Base-by-base conservation (phyloP, 495 filamentous ascomycete genomes). In the Sporormia fimetaria region DNA sequence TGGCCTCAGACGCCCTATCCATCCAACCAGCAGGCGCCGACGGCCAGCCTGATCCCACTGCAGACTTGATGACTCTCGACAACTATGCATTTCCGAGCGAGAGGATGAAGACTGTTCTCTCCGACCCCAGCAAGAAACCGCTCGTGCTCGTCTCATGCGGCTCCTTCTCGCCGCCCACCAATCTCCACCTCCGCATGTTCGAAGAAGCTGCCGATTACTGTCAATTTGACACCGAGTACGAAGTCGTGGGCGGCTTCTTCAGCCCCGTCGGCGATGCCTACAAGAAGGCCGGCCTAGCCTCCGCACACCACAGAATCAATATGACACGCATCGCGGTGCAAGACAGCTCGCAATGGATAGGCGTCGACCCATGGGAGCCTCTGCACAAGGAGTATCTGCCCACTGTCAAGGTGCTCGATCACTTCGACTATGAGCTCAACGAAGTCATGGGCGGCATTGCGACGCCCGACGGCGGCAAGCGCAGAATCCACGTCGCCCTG, bases 111-210 rank as follows among this genome's bases (percentile, higher is more conserved):
- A 73, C 66, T 35, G 71, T 66, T n/a, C 78, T 88, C 63, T 66
- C 63, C 17, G 69, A 83, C 48, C 61, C 48, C 14, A 68, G 69
- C 29, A 85, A 80, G 63, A 88, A 70, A 1, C 86, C 85, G 0
- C 63, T 94, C 4, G 73, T 90, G 9, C 70, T 94, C 27, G 81
- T 96, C 27, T 83, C 86, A 24, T 94, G 87, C 60, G 88, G 88
- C 26, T 88, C 82, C 32, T 95, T 93, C 65, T 83, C 76, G 3
- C 87, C 84, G 15, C 87, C 84, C 12, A 76, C 81, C 50, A 93
- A 79, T 60, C 73, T 94, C 21, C 85, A 94, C 58, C 69, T 94
- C 37, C 83, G 86, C 57, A 88, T 94, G 85, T 93, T 93, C 56
- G 87, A 92, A 51, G 84, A 88, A 79, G 83, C 83, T 2, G 71